Conservation (phyloP, 2,329 filamentous ascomycete genomes). For the Basipetospora chlamydospora region DNA sequence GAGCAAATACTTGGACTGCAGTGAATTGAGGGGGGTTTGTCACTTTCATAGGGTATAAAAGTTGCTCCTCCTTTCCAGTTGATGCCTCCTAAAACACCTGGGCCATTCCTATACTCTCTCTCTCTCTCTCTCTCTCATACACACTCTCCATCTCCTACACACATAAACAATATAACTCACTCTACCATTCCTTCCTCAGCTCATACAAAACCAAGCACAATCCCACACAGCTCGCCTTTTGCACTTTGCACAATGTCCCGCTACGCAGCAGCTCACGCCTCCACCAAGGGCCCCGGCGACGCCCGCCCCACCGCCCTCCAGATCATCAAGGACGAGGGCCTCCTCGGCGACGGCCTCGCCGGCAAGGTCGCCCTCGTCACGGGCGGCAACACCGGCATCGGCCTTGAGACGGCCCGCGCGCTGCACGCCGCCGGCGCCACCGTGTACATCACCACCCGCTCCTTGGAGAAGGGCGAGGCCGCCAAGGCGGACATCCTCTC, state of each 20-base stretch:
- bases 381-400: slow-evolving; percentile 27
- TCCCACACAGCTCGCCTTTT: no score
- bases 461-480: slow-evolving; percentile 14
- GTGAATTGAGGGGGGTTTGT: no score
- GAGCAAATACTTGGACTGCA: no score
- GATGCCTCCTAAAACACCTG: no score
- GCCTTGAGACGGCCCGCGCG: slow-evolving; percentile 26
- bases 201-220: no score
- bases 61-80: no score
- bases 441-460: slow-evolving; percentile 26
- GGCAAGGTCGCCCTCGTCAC: slow-evolving; percentile 26
- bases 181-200: no score
- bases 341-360: slow-evolving; percentile 13
- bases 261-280: slow-evolving; percentile 19
- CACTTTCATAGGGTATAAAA: no score
- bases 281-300: slow-evolving; percentile 20
- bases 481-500: slow-evolving; percentile 9
- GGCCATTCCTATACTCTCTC: no score
- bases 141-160: no score
- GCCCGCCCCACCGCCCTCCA: slow-evolving; percentile 24
- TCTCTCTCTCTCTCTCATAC: no score
- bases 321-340: slow-evolving; percentile 21
- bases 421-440: slow-evolving; percentile 26
- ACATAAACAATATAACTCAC: no score
- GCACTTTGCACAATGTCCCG: slow-evolving; percentile 5